Evolutionary conservation across 441 rosid species (phyloP).

Genomic region (Jatropha podagrica): DNA sequence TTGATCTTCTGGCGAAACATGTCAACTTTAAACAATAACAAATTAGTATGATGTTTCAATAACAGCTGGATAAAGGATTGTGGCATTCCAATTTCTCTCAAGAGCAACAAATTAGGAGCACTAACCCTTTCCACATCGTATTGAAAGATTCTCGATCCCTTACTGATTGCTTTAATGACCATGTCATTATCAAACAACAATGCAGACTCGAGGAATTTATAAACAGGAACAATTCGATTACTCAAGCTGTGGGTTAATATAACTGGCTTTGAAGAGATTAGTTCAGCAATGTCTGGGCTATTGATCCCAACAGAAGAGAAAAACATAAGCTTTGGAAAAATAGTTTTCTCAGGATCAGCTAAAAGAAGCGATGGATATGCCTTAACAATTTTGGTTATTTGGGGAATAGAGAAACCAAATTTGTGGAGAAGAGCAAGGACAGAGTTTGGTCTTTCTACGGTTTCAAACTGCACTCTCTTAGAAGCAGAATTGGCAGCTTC

Average conservation of each 20-base stretch:
- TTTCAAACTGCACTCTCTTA: not conserved
- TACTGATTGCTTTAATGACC: not conserved
- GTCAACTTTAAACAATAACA: not conserved
- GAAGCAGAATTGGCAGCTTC: not conserved
- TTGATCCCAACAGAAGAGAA: no score
- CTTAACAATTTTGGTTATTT: no score
- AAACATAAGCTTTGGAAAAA: no score
- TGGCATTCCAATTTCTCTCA: not conserved
- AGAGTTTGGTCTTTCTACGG: no score
- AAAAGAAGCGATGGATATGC: no score
- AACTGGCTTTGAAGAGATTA: not conserved
- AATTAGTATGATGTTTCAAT: not conserved
- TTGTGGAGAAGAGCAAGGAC: no score
- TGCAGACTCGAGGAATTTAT: not conserved
- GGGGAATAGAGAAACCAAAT: no score
- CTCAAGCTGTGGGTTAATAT: not conserved
- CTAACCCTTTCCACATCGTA: not conserved
- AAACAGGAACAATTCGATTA: not conserved
- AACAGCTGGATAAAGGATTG: constrained; percentile 10
- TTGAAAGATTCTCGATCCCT: not conserved
- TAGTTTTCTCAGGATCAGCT: no score
- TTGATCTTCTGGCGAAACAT: no score
- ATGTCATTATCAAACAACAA: not conserved
- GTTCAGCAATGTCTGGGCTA: no score
- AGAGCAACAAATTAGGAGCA: not conserved